Evolutionary conservation across 225 moss, liverwort and hornwort genomes (phyloP).

Genomic region (Rhytidiadelphus loreus): DNA sequence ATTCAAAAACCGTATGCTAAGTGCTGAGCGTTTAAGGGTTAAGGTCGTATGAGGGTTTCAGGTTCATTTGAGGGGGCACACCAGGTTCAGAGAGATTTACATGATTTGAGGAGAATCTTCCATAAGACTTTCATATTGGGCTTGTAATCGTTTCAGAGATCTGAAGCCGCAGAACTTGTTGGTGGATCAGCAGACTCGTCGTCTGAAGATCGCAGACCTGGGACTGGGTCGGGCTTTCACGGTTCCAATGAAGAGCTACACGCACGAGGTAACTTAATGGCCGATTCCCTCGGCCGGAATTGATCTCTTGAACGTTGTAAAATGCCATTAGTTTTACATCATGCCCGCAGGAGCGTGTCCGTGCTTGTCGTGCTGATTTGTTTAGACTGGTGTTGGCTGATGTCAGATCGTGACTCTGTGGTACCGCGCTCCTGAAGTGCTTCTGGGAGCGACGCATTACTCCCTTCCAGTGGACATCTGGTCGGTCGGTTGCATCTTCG

Average conservation of each 20-base stretch:
- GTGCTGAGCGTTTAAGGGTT: too few relatives aligned
- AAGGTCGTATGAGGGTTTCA: neutral
- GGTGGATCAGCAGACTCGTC: constrained; percentile 25
- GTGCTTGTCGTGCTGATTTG: neutral
- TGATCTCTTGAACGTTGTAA: neutral
- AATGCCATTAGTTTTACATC: neutral
- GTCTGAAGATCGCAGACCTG: constrained; percentile 32
- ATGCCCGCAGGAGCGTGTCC: neutral
- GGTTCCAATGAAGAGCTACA: constrained; percentile 34
- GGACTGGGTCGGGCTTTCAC: constrained; percentile 35
- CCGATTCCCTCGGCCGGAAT: neutral
- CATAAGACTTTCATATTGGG: neutral
- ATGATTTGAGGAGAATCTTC: neutral
- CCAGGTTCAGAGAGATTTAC: neutral
- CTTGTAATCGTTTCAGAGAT: constrained; percentile 1
- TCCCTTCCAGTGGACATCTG: neutral
- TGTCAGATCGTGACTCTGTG: constrained; percentile 13
- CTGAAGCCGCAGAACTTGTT: constrained; percentile 38
- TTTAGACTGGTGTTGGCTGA: neutral
- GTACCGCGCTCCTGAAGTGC: constrained; percentile 3
- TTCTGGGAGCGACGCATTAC: neutral
- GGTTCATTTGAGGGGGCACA: neutral
- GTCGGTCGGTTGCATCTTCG: constrained; percentile 1
- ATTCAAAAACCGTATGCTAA: too few relatives aligned
- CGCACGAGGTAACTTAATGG: constrained; percentile 10